These are phyloP conservation scores for Porodaedalea pini DNA, from an alignment of 1,284 basidiomycete genomes.

Conservation along the genomic window DNA sequence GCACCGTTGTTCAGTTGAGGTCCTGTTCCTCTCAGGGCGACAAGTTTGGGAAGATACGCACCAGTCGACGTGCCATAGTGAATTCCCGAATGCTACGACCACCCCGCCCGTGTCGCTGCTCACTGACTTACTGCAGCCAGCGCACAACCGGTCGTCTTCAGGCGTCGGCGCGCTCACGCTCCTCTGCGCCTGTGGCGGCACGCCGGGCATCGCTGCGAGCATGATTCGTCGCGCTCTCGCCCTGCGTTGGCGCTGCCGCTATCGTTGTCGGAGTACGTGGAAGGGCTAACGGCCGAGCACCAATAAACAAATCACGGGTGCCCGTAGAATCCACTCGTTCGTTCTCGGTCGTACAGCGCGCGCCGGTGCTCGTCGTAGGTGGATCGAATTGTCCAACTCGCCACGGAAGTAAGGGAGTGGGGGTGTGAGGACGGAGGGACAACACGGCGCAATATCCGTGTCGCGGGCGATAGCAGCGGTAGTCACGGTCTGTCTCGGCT, in stretches of 20 bases:
- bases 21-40: conserved; percentile 2
- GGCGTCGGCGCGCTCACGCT: conserved; percentile 2
- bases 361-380: background rate
- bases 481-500: conserved; percentile 16
- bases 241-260: no score
- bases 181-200: conserved; percentile 13
- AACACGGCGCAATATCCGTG: background rate
- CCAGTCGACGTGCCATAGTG: conserved; percentile 28
- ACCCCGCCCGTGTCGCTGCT: conserved; percentile 83
- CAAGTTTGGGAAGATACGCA: conserved; percentile 17
- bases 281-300: no score
- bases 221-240: no score
- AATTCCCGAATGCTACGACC: conserved; percentile 87
- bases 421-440: background rate
- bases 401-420: background rate
- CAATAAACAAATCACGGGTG: no score
- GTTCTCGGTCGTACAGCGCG: background rate
- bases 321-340: no score
- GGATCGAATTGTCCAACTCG: background rate
- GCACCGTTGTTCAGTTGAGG: background rate
- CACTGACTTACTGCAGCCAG: conserved; percentile 80
- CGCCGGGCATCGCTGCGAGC: conserved; percentile 18
- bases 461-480: conserved; percentile 12
- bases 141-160: conserved; percentile 66
- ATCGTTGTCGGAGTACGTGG: no score